Evolutionary conservation across 2,329 filamentous ascomycete species (phyloP).

Genomic region (Colletotrichum trifolii): DNA sequence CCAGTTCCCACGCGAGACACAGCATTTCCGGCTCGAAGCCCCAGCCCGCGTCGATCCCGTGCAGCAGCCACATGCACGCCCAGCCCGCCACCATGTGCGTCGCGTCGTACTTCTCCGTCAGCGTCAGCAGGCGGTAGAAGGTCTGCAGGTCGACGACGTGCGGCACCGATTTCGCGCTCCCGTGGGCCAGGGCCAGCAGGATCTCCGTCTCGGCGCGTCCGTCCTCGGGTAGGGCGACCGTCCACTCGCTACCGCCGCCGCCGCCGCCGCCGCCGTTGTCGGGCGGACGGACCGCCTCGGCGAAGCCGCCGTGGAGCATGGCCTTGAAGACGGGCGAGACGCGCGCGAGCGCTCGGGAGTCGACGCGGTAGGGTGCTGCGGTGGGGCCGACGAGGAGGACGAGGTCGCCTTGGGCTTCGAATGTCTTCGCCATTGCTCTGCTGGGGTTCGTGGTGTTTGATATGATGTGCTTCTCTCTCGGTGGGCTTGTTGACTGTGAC

Average conservation of each 20-base stretch:
- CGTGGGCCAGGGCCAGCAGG: conserved; percentile 46
- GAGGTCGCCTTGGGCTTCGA: not conserved
- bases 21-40: not conserved
- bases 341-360: conserved; percentile 43
- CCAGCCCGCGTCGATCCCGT: not conserved
- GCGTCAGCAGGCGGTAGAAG: conserved; percentile 42
- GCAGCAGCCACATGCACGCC: not conserved
- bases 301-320: conserved; percentile 44
- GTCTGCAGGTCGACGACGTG: conserved; percentile 37
- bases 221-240: conserved; percentile 46
- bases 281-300: conserved; percentile 37
- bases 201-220: conserved; percentile 42
- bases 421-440: not conserved
- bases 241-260: conserved; percentile 38
- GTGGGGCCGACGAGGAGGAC: not conserved
- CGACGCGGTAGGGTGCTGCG: conserved; percentile 38
- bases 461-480: too few species aligned
- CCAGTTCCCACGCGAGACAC: conserved; percentile 1
- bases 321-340: conserved; percentile 43
- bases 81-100: conserved; percentile 27
- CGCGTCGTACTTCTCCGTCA: conserved; percentile 47
- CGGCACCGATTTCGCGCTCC: conserved; percentile 42
- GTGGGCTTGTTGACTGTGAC: too few species aligned
- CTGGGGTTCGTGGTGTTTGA: too few species aligned
- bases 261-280: not conserved